These are phyloP conservation scores for Tarenaya hassleriana DNA, from an alignment of 345 rosid genomes.

Conservation along the genomic window DNA sequence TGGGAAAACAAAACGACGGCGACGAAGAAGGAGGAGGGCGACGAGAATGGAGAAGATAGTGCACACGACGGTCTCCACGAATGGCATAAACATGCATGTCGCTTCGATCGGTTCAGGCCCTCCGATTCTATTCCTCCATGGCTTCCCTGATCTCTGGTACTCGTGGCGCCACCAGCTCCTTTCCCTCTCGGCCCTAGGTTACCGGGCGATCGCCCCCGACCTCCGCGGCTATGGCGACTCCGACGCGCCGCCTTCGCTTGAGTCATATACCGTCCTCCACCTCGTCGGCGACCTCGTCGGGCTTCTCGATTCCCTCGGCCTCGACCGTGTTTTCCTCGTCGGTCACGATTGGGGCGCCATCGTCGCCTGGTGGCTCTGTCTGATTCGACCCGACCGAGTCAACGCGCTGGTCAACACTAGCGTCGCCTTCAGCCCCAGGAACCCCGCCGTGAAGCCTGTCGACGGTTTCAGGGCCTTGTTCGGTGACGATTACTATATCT, in stretches of 20 bases:
- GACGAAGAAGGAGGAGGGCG: background rate
- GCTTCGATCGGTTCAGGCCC: slow-evolving; percentile 59
- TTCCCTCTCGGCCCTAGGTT: slow-evolving; percentile 47
- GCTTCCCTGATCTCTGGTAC: slow-evolving; percentile 75
- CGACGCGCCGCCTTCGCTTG: slow-evolving; percentile 40
- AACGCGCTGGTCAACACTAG: slow-evolving; percentile 63
- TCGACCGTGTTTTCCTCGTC: slow-evolving; percentile 50
- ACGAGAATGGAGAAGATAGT: slow-evolving; percentile 53
- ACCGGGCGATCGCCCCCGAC: slow-evolving; percentile 67
- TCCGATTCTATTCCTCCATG: slow-evolving; percentile 55
- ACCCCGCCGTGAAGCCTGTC: slow-evolving; percentile 39
- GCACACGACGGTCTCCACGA: slow-evolving; percentile 47
- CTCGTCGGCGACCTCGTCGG: slow-evolving; percentile 54
- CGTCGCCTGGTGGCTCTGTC: slow-evolving; percentile 54
- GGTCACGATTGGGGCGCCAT: slow-evolving; percentile 83
- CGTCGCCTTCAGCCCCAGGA: slow-evolving; percentile 42
- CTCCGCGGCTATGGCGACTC: slow-evolving; percentile 72
- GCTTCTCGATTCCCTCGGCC: slow-evolving; percentile 32
- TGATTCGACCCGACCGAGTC: slow-evolving; percentile 61
- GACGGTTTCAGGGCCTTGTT: slow-evolving; percentile 37
- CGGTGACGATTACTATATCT: slow-evolving; percentile 61
- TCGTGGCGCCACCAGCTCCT: slow-evolving; percentile 77
- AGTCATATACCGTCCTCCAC: slow-evolving; percentile 44
- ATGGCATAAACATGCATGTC: slow-evolving; percentile 62
- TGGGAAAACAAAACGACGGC: background rate